These are phyloP conservation scores for Fusarium sp. DNA, from an alignment of 2,329 filamentous ascomycete species.

Conservation along the genomic window DNA sequence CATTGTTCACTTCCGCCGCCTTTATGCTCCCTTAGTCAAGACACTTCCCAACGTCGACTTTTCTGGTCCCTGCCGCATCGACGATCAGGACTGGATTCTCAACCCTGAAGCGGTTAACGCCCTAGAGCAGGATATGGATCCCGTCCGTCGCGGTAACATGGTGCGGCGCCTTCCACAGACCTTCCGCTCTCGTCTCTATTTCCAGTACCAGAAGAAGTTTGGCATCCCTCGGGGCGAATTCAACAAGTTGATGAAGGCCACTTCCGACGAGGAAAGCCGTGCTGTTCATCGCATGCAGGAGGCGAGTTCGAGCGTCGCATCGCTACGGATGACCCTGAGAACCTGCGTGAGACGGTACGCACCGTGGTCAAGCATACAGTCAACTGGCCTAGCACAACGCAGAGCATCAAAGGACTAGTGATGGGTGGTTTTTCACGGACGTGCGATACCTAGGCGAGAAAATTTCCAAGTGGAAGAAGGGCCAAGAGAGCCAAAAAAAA, in stretches of 20 bases:
- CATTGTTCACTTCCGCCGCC: slow-evolving; percentile 87
- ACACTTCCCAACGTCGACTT: slow-evolving; percentile 91
- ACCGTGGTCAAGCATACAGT: slow-evolving; percentile 88
- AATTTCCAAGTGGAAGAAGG: slow-evolving; percentile 71
- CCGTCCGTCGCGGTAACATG: slow-evolving; percentile 92
- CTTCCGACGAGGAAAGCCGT: slow-evolving; percentile 75
- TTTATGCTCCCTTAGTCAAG: slow-evolving; percentile 90
- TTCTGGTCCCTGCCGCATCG: slow-evolving; percentile 63
- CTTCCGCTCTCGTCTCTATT: slow-evolving; percentile 92
- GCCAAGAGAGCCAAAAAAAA: slow-evolving; percentile 47
- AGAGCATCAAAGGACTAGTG: slow-evolving; percentile 85
- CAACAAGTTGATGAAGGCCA: slow-evolving; percentile 83
- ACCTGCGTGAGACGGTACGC: slow-evolving; percentile 78
- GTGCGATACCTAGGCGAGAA: slow-evolving; percentile 87
- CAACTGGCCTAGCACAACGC: slow-evolving; percentile 89
- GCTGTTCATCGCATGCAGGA: slow-evolving; percentile 78
- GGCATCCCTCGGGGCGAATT: slow-evolving; percentile 87
- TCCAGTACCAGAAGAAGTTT: slow-evolving; percentile 93
- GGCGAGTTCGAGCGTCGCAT: slow-evolving; percentile 90
- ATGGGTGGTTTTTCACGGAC: slow-evolving; percentile 80
- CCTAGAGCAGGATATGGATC: slow-evolving; percentile 92
- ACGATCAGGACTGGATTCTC: slow-evolving; percentile 55
- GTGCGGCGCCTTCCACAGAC: slow-evolving; percentile 87
- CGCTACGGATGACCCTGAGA: slow-evolving; percentile 73
- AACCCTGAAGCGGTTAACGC: slow-evolving; percentile 69